Conservation (phyloP, 2,329 filamentous ascomycete species). For the Pestalotiopsis sp. region DNA sequence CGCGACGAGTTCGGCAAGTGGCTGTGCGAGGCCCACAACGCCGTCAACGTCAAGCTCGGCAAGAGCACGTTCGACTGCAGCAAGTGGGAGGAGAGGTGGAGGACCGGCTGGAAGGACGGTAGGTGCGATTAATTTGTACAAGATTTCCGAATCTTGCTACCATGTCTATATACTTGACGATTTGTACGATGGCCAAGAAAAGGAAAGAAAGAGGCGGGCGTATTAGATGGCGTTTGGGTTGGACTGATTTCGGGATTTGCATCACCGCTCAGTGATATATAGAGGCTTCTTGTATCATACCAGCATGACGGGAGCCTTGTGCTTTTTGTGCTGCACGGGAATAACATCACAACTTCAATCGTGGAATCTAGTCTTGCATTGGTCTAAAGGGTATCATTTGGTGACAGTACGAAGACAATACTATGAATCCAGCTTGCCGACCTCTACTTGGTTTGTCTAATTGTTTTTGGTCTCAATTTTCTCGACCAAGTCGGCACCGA, state of each 20-base stretch:
- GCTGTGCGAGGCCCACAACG: slow-evolving; percentile 87
- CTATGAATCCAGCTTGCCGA: neutral
- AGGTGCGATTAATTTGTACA: slow-evolving; percentile 6
- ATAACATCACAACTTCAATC: neutral
- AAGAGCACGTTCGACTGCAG: slow-evolving; percentile 90
- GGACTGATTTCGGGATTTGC: neutral
- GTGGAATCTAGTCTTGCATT: neutral
- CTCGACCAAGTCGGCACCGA: slow-evolving; percentile 67
- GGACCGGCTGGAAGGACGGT: slow-evolving; percentile 75
- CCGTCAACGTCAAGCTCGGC: slow-evolving; percentile 85
- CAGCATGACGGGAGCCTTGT: neutral
- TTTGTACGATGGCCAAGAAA: neutral
- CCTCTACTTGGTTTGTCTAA: slow-evolving; percentile 8
- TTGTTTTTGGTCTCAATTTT: slow-evolving; percentile 44
- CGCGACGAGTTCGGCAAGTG: slow-evolving; percentile 76
- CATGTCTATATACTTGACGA: neutral
- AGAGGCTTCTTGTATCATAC: neutral
- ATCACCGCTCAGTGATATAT: neutral
- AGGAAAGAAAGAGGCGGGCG: neutral
- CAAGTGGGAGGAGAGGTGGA: slow-evolving; percentile 92
- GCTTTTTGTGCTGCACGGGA: neutral
- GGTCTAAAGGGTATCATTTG: slow-evolving; percentile 5
- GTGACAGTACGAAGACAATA: neutral
- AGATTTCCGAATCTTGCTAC: neutral
- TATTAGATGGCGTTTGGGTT: neutral